Conservation (phyloP, 306 rosid species). For the Corylus avellana region DNA sequence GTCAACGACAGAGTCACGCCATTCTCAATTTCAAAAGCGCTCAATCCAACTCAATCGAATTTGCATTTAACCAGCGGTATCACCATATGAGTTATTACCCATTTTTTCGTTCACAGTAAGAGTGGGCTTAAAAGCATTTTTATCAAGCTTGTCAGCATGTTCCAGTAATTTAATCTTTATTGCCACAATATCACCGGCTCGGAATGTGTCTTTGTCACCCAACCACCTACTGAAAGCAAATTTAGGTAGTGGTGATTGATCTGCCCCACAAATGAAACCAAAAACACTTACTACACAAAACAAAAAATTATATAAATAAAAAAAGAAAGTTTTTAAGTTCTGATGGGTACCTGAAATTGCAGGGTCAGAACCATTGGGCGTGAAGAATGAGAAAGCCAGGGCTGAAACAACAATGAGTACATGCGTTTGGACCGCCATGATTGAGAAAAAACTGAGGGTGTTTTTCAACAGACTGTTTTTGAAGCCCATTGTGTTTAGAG, state of each 20-base stretch:
- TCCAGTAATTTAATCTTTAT: slow-evolving; percentile 60
- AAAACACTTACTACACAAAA: neutral
- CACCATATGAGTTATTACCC: slow-evolving; percentile 59
- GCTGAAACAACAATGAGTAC: slow-evolving; percentile 29
- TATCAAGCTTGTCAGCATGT: slow-evolving; percentile 68
- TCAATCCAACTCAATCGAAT: neutral
- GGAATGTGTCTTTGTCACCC: slow-evolving; percentile 61
- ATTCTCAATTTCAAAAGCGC: neutral
- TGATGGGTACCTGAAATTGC: slow-evolving; percentile 34
- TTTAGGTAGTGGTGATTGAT: slow-evolving; percentile 41
- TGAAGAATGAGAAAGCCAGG: slow-evolving; percentile 31
- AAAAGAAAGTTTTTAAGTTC: neutral
- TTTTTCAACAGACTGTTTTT: neutral
- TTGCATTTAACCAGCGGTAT: slow-evolving; percentile 2
- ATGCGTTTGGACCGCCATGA: slow-evolving; percentile 19
- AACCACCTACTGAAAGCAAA: slow-evolving; percentile 84
- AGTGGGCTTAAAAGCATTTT: slow-evolving; percentile 41
- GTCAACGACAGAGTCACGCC: neutral
- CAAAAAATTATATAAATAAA: too few species aligned
- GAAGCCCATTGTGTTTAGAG: neutral
- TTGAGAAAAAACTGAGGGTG: neutral
- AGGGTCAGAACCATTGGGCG: slow-evolving; percentile 24
- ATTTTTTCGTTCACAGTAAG: slow-evolving; percentile 61
- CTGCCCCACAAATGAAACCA: slow-evolving; percentile 32
- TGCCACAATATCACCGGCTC: slow-evolving; percentile 59